phyloP scores from a whole-genome alignment of 495 filamentous ascomycete genomes.

The Aspergillus affinis region DNA sequence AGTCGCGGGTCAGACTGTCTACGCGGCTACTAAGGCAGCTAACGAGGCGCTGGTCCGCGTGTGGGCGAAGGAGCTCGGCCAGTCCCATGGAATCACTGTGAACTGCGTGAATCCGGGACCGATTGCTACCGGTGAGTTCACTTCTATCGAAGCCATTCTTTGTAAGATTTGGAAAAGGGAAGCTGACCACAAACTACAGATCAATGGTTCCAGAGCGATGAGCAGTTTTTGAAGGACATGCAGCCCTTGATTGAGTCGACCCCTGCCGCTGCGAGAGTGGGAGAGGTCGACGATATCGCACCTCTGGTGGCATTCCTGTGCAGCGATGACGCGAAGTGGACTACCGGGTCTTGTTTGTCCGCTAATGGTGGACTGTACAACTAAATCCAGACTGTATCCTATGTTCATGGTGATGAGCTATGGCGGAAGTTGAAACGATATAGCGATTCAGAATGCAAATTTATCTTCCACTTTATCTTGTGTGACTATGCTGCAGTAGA shows the following conservation, averaged over 20 bases:
- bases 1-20: constrained; percentile 15
- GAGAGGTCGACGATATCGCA: background rate
- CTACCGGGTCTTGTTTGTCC: background rate
- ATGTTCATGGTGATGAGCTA: too few relatives aligned
- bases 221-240: constrained; percentile 15
- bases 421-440: too few relatives aligned
- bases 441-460: too few relatives aligned
- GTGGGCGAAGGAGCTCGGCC: constrained; percentile 28
- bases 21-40: constrained; percentile 21
- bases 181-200: background rate
- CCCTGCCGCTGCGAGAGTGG: background rate
- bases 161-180: background rate
- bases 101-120: constrained; percentile 30
- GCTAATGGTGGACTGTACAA: background rate
- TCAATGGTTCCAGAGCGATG: constrained; percentile 18
- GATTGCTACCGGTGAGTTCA: constrained; percentile 22
- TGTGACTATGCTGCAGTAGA: too few relatives aligned
- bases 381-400: background rate
- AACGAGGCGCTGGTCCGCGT: constrained; percentile 23
- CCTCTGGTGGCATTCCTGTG: background rate
- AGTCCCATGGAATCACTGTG: constrained; percentile 21
- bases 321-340: background rate
- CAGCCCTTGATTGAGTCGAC: constrained; percentile 15
- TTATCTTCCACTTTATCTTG: too few relatives aligned
- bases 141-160: background rate